A percentile compares a stretch with the other conserved stretches of the same genome.
These are phyloP conservation scores for Kluyveromyces wickerhamii DNA, from an alignment of 805 yeast species.

Conservation along the genomic window DNA sequence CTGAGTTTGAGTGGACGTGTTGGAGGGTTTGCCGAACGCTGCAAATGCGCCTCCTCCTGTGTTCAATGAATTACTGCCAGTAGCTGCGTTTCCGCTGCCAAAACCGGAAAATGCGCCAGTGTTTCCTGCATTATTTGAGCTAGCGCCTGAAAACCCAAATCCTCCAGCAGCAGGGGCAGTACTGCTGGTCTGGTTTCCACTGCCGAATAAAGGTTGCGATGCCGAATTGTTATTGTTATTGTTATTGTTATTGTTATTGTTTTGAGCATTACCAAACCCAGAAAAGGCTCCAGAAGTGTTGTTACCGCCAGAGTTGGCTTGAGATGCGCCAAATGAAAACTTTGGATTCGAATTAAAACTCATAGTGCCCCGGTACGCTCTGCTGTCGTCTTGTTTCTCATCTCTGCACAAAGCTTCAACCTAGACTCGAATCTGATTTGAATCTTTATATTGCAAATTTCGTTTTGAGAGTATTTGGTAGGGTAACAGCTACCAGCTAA, in stretches of 20 bases:
- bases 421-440: too few relatives aligned
- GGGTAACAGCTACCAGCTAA: too few relatives aligned
- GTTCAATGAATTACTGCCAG: neutral
- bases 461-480: too few relatives aligned
- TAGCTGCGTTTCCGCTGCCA: slow-evolving; percentile 4
- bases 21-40: neutral
- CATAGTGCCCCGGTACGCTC: neutral
- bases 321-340: slow-evolving; percentile 15
- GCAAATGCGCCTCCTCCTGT: neutral
- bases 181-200: too few relatives aligned
- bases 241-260: slow-evolving; percentile 2
- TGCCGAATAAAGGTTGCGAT: too few relatives aligned
- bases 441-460: too few relatives aligned
- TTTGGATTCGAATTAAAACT: slow-evolving; percentile 9
- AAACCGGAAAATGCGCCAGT: slow-evolving; percentile 4
- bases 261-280: slow-evolving; percentile 1
- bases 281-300: neutral
- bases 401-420: too few relatives aligned
- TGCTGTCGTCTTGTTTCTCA: slow-evolving; percentile 1
- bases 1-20: too few relatives aligned
- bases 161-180: slow-evolving; percentile 4
- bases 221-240: slow-evolving; percentile 7
- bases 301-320: slow-evolving; percentile 1
- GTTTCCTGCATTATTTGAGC: slow-evolving; percentile 2
- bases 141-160: slow-evolving; percentile 6